Conservation (phyloP, 495 filamentous ascomycete genomes). For the Xylaria curta region DNA sequence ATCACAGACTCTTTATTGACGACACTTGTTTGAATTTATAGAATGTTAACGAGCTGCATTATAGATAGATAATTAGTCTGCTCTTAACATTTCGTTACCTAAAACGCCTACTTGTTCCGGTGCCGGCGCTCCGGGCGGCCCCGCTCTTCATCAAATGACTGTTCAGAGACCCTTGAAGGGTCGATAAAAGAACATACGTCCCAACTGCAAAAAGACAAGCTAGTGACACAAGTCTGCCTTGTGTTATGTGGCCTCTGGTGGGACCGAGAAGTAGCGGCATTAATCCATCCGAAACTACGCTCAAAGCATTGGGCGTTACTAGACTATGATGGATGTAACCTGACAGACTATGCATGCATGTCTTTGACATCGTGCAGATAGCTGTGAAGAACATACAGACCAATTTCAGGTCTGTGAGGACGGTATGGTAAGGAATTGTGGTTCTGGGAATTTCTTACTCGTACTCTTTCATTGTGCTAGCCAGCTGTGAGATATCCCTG, state of each 20-base stretch:
- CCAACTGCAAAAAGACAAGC: not conserved
- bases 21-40: not conserved
- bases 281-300: not conserved
- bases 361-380: not conserved
- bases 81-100: not conserved
- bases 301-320: not conserved
- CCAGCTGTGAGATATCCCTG: no score
- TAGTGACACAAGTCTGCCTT: not conserved
- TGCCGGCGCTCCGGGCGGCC: not conserved
- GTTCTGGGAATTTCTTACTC: not conserved
- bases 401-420: not conserved
- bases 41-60: no score
- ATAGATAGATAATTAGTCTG: not conserved
- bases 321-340: not conserved
- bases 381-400: not conserved
- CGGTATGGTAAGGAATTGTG: not conserved
- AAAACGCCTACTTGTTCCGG: not conserved
- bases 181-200: not conserved
- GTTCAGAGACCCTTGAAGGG: not conserved
- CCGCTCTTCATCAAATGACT: constrained; percentile 8
- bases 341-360: not conserved
- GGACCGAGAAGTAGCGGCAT: not conserved
- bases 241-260: not conserved
- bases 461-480: not conserved
- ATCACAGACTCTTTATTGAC: not conserved